Base-by-base conservation (phyloP, 108 stramenopile genomes). In the Nitzschia inconspicua region DNA sequence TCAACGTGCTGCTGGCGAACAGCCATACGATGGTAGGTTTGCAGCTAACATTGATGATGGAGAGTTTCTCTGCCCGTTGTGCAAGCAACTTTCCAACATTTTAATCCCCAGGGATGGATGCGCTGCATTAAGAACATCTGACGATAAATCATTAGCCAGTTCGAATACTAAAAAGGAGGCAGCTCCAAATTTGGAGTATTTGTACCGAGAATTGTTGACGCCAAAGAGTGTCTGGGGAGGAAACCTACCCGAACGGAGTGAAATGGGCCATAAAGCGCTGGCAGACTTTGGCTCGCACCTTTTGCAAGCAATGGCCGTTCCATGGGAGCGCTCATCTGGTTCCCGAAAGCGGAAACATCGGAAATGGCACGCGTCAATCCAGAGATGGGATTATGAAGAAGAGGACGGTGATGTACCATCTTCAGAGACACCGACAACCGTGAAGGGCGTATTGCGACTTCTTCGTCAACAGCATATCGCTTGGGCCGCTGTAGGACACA, bases 61-160 rank as follows among this genome's bases (percentile, higher is more conserved):
- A 18, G 96, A 98, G 69, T 95, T 93, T 63, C 55, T 98, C 4
- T 98, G 98, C 65, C 98, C 98, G 0, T 77, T 98, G 19, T 98
- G 98, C 79, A 97, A 98, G 58, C 86, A 88, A 66, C 83, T 98
- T 1, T 91, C 90, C 32, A 98, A 98, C 63, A 82, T 92, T 39
- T 72, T 97, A 35, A 81, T 98, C 57, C 96, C 98, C 9, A 77
- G 88, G 41, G 83, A 94, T 31, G 68, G 66, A 50, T 67, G 65
- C 46, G 60, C 49, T 2, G 51, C 54, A 16, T 55, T 28, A n/a
- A 44, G 49, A 28, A 65, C 60, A 13, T 29, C 36, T 5, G 34
- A 57, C 49, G 56, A 54, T 4, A 25, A 29, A 22, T 30, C 35
- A 13, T 20, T 37, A 47, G 54, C 61, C 2, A 30, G 44, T 43